These are phyloP conservation scores for Ustilaginoidea virens DNA, from an alignment of 2,329 filamentous ascomycete genomes.

Conservation along the genomic window DNA sequence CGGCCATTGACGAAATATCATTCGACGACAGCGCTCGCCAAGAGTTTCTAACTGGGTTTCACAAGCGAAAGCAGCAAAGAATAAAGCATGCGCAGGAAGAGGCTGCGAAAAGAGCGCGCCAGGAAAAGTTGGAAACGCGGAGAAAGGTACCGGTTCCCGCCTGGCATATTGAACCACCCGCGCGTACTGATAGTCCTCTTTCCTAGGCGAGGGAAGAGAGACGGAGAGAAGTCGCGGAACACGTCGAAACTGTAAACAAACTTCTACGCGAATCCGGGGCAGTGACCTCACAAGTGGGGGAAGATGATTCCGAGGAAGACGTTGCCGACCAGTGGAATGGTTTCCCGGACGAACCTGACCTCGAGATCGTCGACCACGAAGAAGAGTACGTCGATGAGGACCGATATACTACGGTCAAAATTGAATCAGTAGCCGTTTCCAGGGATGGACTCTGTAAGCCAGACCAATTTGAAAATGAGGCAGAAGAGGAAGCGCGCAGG, in stretches of 20 bases:
- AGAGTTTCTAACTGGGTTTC: slow-evolving; percentile 89
- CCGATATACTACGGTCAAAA: slow-evolving; percentile 84
- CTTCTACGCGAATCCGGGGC: slow-evolving; percentile 46
- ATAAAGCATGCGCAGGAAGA: slow-evolving; percentile 74
- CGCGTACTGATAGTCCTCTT: no score
- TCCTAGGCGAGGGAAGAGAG: slow-evolving; percentile 67
- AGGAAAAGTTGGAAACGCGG: slow-evolving; percentile 59
- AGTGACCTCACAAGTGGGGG: slow-evolving; percentile 23
- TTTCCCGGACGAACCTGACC: slow-evolving; percentile 35
- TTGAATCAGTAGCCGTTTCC: slow-evolving; percentile 74
- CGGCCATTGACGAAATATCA: slow-evolving; percentile 59
- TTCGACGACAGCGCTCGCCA: slow-evolving; percentile 70
- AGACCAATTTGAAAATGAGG: slow-evolving; percentile 21
- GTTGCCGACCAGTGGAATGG: slow-evolving; percentile 48
- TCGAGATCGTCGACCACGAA: slow-evolving; percentile 55
- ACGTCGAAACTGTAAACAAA: slow-evolving; percentile 62
- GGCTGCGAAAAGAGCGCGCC: slow-evolving; percentile 58
- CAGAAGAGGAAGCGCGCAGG: slow-evolving; percentile 12
- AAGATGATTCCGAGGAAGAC: slow-evolving; percentile 22
- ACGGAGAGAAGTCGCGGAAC: slow-evolving; percentile 64
- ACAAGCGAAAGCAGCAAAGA: slow-evolving; percentile 82
- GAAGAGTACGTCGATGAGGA: slow-evolving; percentile 96
- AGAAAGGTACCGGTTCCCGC: slow-evolving; percentile 49
- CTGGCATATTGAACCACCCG: no score
- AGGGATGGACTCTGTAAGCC: slow-evolving; percentile 53